These are phyloP conservation scores for Incumbomyces lentus DNA, from an alignment of 2,329 filamentous ascomycete species.

Conservation along the genomic window DNA sequence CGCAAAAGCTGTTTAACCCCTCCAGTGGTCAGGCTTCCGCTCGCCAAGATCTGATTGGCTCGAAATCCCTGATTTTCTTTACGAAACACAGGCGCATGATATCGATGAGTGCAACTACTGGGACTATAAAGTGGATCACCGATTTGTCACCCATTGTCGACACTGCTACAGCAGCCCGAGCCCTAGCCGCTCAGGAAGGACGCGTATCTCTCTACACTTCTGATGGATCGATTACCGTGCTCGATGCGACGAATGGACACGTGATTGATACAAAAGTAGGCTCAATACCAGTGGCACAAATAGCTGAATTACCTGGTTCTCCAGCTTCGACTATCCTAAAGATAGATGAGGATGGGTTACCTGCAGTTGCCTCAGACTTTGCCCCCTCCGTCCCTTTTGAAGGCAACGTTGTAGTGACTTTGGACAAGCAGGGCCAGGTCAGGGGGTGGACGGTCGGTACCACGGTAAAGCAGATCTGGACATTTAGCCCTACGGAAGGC, in stretches of 20 bases:
- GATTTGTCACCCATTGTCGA: constrained; percentile 49
- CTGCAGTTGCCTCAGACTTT: constrained; percentile 22
- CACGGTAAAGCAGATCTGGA: constrained; percentile 51
- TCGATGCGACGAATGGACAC: constrained; percentile 35
- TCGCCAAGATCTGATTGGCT: constrained; percentile 74
- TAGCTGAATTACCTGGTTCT: constrained; percentile 16
- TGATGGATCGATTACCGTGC: constrained; percentile 51
- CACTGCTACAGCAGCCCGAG: constrained; percentile 50
- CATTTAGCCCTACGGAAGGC: constrained; percentile 58
- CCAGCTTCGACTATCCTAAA: constrained; percentile 22
- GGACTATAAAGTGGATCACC: constrained; percentile 64
- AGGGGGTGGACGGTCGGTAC: constrained; percentile 34
- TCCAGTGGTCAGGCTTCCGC: constrained; percentile 7
- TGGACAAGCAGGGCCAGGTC: constrained; percentile 29
- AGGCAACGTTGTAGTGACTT: constrained; percentile 31
- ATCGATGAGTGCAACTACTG: constrained; percentile 49
- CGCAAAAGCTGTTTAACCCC: constrained; percentile 48
- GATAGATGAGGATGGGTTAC: constrained; percentile 28
- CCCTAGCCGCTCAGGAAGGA: constrained; percentile 54
- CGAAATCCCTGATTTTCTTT: constrained; percentile 71
- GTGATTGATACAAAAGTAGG: constrained; percentile 24
- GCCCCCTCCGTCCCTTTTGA: constrained; percentile 22
- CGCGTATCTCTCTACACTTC: constrained; percentile 49
- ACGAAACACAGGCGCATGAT: constrained; percentile 71
- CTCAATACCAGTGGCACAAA: constrained; percentile 10